Evolutionary conservation across 768 basidiomycete genomes (phyloP).

Genomic region (Phlebiopsis flavidoalba): DNA sequence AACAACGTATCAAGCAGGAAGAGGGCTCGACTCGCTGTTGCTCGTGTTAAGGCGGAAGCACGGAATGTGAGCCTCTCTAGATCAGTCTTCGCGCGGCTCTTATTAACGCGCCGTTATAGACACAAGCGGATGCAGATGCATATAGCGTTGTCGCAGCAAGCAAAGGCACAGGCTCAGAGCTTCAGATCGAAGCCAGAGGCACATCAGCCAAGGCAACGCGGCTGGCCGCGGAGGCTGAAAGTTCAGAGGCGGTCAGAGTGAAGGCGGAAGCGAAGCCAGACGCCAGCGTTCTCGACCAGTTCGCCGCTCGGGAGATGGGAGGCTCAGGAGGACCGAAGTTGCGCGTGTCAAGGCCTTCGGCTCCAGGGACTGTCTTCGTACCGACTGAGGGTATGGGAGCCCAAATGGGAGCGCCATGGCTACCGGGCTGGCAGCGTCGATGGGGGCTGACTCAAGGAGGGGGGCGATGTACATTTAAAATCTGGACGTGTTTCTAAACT

Average conservation of each 20-base stretch:
- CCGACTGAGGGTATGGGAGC: slow-evolving; percentile 56
- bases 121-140: slow-evolving; percentile 71
- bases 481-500: not conserved
- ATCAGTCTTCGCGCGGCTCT: not conserved
- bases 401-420: slow-evolving; percentile 60
- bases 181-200: slow-evolving; percentile 59
- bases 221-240: slow-evolving; percentile 68
- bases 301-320: slow-evolving; percentile 77
- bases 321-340: slow-evolving; percentile 40
- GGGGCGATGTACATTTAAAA: not conserved
- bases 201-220: slow-evolving; percentile 76
- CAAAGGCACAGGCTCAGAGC: slow-evolving; percentile 65
- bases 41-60: slow-evolving; percentile 68
- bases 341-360: slow-evolving; percentile 56
- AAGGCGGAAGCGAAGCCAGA: slow-evolving; percentile 56
- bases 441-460: slow-evolving; percentile 24
- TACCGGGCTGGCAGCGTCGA: slow-evolving; percentile 62
- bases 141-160: slow-evolving; percentile 69
- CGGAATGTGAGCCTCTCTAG: slow-evolving; percentile 34
- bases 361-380: slow-evolving; percentile 71
- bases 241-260: slow-evolving; percentile 60
- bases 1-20: slow-evolving; percentile 85
- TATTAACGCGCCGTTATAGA: slow-evolving; percentile 26
- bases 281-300: slow-evolving; percentile 39
- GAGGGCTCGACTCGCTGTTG: slow-evolving; percentile 74